Conservation (phyloP, 495 filamentous ascomycete genomes). For the Entonaema liquescens region DNA sequence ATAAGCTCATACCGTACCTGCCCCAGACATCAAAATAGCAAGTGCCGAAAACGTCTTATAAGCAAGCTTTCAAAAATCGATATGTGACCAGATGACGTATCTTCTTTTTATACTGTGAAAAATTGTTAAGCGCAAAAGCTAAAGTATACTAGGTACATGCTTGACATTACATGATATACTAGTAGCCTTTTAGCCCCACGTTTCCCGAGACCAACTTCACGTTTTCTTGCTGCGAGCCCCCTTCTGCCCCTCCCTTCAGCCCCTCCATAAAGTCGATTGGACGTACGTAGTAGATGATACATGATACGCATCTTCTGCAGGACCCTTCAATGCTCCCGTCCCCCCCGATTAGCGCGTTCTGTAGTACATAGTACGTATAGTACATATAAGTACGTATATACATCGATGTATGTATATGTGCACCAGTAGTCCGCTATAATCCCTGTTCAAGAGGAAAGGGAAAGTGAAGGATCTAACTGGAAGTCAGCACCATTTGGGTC, state of each 20-base stretch:
- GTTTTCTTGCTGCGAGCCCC: conserved; percentile 2
- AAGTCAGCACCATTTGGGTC: conserved; percentile 39
- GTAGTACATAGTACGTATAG: conserved; percentile 3
- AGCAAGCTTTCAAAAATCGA: not conserved
- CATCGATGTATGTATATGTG: no score
- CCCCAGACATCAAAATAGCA: not conserved
- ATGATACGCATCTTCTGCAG: conserved; percentile 41
- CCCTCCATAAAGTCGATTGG: conserved; percentile 23
- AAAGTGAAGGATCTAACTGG: conserved; percentile 40
- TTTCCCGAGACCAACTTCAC: conserved; percentile 23
- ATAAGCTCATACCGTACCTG: not conserved
- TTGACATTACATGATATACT: no score
- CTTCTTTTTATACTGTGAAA: not conserved
- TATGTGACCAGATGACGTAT: conserved; percentile 14
- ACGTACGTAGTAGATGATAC: conserved; percentile 21
- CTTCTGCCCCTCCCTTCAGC: conserved; percentile 27
- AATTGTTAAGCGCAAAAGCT: not conserved
- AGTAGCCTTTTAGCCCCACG: conserved; percentile 28
- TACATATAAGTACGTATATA: not conserved
- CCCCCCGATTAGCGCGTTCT: conserved; percentile 19
- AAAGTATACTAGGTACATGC: not conserved
- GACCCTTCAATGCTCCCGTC: conserved; percentile 32
- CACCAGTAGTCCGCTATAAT: no score
- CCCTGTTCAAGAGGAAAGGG: conserved; percentile 28
- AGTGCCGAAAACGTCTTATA: conserved; percentile 7